phyloP scores from a whole-genome alignment of 106 monocot genomes.

The Allium cepa region DNA sequence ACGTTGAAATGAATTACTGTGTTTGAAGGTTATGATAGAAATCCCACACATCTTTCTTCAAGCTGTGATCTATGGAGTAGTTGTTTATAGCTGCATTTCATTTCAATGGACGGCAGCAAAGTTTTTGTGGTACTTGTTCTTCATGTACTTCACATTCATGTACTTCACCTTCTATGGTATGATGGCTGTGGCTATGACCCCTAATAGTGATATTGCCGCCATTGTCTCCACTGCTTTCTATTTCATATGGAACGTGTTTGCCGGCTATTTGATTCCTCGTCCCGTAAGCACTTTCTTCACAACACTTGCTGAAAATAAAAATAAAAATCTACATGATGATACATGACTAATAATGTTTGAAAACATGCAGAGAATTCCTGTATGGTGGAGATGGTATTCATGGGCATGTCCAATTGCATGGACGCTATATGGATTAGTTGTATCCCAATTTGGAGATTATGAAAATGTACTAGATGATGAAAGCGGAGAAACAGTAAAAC shows the following conservation, averaged over 20 bases:
- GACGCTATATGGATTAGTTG: constrained; percentile 19
- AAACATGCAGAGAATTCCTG: constrained; percentile 17
- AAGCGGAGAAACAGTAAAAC: neutral
- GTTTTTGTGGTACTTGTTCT: constrained; percentile 50
- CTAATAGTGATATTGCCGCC: constrained; percentile 26
- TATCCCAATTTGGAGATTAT: constrained; percentile 22
- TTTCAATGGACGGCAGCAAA: constrained; percentile 37
- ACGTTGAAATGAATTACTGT: neutral
- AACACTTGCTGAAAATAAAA: neutral
- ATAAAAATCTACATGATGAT: neutral
- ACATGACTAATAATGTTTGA: neutral
- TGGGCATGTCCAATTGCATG: constrained; percentile 25
- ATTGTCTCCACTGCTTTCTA: constrained; percentile 21
- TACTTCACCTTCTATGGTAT: constrained; percentile 59
- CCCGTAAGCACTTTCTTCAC: constrained; percentile 14
- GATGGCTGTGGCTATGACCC: constrained; percentile 40
- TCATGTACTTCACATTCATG: constrained; percentile 40
- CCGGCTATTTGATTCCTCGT: constrained; percentile 21
- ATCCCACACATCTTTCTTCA: constrained; percentile 36
- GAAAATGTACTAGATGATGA: neutral
- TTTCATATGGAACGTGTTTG: constrained; percentile 24
- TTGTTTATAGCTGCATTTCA: constrained; percentile 33
- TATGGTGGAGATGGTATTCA: constrained; percentile 28
- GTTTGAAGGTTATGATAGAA: constrained; percentile 34
- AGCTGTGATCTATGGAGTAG: constrained; percentile 25